Percentiles rank a stretch among this genome's conserved stretches.
Conservation (phyloP, 306 rosid genomes). For the Cucurbita argyrosperma region DNA sequence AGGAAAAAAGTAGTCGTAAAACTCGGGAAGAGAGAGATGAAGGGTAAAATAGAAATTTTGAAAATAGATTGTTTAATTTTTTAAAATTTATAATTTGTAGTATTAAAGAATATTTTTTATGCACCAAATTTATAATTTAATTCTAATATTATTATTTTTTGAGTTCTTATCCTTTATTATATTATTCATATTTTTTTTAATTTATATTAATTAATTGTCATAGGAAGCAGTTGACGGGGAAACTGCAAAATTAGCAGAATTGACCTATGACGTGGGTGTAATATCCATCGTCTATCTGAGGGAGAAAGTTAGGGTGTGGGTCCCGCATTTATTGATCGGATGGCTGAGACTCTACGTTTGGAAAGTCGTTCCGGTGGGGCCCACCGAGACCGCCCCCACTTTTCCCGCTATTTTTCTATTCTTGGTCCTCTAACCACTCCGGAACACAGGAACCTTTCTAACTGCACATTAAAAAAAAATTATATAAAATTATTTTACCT, state of each 20-base stretch:
- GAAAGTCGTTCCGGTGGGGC: background rate
- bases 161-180: background rate
- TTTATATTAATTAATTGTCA: background rate
- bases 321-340: background rate
- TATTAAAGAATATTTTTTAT: no score
- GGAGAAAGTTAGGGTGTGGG: background rate
- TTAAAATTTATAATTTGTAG: no score
- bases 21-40: background rate
- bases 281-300: background rate
- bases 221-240: conserved; percentile 1
- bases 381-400: conserved; percentile 8
- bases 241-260: background rate
- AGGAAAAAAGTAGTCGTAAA: no score
- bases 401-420: conserved; percentile 4
- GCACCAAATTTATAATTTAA: no score
- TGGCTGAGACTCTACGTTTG: background rate
- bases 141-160: no score
- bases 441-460: background rate
- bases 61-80: no score
- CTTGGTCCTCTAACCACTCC: conserved; percentile 18
- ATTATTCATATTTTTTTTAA: background rate
- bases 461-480: background rate
- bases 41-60: background rate
- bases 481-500: no score
- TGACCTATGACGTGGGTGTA: background rate